phyloP scores from a whole-genome alignment of 2,329 filamentous ascomycete genomes.

The Cyphellophora attinorum region DNA sequence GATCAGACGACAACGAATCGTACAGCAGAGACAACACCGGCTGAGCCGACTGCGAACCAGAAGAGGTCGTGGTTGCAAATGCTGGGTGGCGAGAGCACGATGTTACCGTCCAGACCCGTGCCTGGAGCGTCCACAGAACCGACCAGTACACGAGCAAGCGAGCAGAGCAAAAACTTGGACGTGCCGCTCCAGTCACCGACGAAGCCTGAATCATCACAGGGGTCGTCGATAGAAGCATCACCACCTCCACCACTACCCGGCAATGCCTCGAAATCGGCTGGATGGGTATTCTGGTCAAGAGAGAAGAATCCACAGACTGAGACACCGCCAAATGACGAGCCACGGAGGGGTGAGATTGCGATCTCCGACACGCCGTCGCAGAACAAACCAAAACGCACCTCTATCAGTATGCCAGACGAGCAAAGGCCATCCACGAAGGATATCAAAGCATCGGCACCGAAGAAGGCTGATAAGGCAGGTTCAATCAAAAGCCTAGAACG shows the following conservation, averaged over 20 bases:
- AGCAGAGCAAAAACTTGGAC: constrained; percentile 8
- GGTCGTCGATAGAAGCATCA: constrained; percentile 12
- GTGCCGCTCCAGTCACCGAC: not conserved
- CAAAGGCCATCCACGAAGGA: constrained; percentile 5
- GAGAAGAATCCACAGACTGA: constrained; percentile 11
- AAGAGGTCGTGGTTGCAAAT: constrained; percentile 37
- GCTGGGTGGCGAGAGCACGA: constrained; percentile 24
- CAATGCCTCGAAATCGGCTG: constrained; percentile 13
- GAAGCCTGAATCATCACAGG: constrained; percentile 13
- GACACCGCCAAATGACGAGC: constrained; percentile 11
- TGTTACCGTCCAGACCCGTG: constrained; percentile 1
- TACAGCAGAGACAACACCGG: not conserved
- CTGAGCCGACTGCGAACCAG: constrained; percentile 13
- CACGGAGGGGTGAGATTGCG: constrained; percentile 16
- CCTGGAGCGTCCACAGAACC: not conserved
- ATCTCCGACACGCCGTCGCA: constrained; percentile 17
- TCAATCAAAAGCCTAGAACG: not conserved
- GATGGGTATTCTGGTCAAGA: constrained; percentile 22
- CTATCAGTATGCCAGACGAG: constrained; percentile 17
- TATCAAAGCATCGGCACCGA: constrained; percentile 2
- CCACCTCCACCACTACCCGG: constrained; percentile 14
- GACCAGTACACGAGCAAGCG: constrained; percentile 5
- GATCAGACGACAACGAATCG: not conserved
- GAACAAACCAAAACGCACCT: constrained; percentile 20
- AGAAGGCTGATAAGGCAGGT: constrained; percentile 7